Evolutionary conservation across 2,329 filamentous ascomycete species (phyloP), one percentile per base, ranked within the genome.

Genomic region (Aspergillus transmontanensis): DNA sequence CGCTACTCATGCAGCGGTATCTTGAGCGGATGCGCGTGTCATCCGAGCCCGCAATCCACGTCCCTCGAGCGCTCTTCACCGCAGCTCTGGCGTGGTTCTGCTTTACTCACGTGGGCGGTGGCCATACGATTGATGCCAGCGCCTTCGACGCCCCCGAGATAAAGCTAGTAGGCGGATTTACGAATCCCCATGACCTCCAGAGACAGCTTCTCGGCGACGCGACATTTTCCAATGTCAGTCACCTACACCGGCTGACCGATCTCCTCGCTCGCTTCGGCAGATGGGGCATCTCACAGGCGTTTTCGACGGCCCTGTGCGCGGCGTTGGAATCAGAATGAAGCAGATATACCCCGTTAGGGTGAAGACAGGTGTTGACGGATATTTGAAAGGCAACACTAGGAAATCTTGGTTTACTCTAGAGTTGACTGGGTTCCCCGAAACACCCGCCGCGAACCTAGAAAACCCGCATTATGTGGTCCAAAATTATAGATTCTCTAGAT

Each of bases 251-350:
- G 4, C 57, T 72, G 56, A 68, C 69, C 28, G 71, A 72, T 45
- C 60, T 72, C 16, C 62, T 74, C 32, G 66, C 69, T 32, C 67
- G 71, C 1, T 69, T 71, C 46, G 71, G 71, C 1, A 67, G 71
- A 45, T 74, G 72, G 72, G 70, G 66, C 32, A 74, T 74, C 57
- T 72, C 71, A 3, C 62, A 68, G 30, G 63, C 66, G 30, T 73
- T 74, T 66, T 67, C 72, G 1, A 62, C 61, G 26, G 69, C 72
- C 9, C 62, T 74, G 6, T 62, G 56, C 23, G n/a, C 59, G 1
- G 30, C 30, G 30, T 9, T 32, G 11, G 30, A 32, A 26, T 26
- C 23, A 3, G 23, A 26, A 26, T 26, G 23, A 26, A 3, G 23
- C 23, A 3, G 23, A 26, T 26, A 26, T 26, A 26, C 23, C 23